Evolutionary conservation across 768 basidiomycete genomes (phyloP).

Genomic region (Infundibulicybe gibba): DNA sequence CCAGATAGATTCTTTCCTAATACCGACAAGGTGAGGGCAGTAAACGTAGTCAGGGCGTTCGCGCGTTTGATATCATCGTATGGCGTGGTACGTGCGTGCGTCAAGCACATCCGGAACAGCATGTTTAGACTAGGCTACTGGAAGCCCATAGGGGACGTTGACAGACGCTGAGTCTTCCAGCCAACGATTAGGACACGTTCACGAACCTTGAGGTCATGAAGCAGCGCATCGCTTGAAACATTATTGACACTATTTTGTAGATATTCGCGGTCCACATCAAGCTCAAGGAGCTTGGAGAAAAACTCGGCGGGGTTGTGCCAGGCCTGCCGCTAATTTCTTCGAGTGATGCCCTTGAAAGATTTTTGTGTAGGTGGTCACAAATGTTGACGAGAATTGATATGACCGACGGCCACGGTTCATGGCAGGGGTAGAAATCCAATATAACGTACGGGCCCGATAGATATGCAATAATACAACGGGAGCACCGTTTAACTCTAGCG

Average conservation of each 20-base stretch:
- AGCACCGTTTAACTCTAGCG: no score
- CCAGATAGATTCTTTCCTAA: constrained; percentile 59
- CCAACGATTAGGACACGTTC: background rate
- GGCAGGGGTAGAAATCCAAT: no score
- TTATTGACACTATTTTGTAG: constrained; percentile 34
- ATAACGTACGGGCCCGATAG: no score
- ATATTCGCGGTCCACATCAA: constrained; percentile 49
- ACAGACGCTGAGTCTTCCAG: constrained; percentile 6
- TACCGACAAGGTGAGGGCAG: constrained; percentile 40
- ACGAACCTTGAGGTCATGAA: constrained; percentile 49
- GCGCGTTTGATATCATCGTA: constrained; percentile 31
- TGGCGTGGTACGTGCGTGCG: constrained; percentile 27
- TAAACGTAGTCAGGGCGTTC: constrained; percentile 51
- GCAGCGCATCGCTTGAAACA: constrained; percentile 45
- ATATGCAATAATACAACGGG: no score
- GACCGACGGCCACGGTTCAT: no score
- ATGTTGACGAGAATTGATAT: no score
- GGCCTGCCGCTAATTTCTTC: no score
- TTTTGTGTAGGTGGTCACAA: no score
- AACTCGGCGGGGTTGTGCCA: constrained; percentile 36
- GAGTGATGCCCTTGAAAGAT: no score
- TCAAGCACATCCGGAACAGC: constrained; percentile 46
- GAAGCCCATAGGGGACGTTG: constrained; percentile 7
- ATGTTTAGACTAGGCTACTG: constrained; percentile 50
- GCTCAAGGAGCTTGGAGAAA: constrained; percentile 48